phyloP scores from a whole-genome alignment of 1,139 yeast species.

The Scheffersomyces cryptocercus region DNA sequence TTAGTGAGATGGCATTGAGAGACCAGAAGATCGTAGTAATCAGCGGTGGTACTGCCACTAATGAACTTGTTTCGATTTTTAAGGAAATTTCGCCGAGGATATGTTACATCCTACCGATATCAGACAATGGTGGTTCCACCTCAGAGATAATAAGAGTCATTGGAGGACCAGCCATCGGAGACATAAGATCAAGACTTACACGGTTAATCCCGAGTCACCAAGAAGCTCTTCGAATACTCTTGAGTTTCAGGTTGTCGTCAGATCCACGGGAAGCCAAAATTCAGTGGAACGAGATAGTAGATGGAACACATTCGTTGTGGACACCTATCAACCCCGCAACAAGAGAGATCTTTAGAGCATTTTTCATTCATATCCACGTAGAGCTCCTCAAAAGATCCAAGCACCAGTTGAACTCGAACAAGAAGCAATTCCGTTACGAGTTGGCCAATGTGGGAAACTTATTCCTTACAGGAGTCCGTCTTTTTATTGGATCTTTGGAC shows the following conservation, averaged over 20 bases:
- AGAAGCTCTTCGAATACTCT: slow-evolving; percentile 43
- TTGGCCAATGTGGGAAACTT: slow-evolving; percentile 85
- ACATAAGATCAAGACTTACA: slow-evolving; percentile 78
- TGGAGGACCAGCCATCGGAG: slow-evolving; percentile 97
- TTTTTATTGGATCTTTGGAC: slow-evolving; percentile 82
- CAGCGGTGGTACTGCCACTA: slow-evolving; percentile 80
- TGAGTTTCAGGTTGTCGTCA: slow-evolving; percentile 62
- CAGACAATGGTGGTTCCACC: slow-evolving; percentile 95
- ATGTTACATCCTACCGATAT: slow-evolving; percentile 75
- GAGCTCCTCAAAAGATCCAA: slow-evolving; percentile 73
- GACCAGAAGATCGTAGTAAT: slow-evolving; percentile 42
- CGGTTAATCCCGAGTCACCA: slow-evolving; percentile 60
- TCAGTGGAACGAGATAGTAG: slow-evolving; percentile 80
- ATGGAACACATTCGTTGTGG: slow-evolving; percentile 80
- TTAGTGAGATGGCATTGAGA: too few species aligned
- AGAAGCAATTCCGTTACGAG: slow-evolving; percentile 65
- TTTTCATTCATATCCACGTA: slow-evolving; percentile 74
- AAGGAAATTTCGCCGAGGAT: slow-evolving; percentile 40
- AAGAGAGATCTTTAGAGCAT: slow-evolving; percentile 74
- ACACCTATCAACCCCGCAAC: slow-evolving; percentile 56
- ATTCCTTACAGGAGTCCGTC: slow-evolving; percentile 76
- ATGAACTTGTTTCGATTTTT: slow-evolving; percentile 57
- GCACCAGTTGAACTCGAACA: slow-evolving; percentile 38
- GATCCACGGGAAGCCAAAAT: slow-evolving; percentile 55
- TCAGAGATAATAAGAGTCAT: slow-evolving; percentile 85